A percentile compares a stretch with the other conserved stretches of the same genome.
Evolutionary conservation across 2,329 filamentous ascomycete genomes (phyloP).

Genomic region (Mycosphaerella sp.): DNA sequence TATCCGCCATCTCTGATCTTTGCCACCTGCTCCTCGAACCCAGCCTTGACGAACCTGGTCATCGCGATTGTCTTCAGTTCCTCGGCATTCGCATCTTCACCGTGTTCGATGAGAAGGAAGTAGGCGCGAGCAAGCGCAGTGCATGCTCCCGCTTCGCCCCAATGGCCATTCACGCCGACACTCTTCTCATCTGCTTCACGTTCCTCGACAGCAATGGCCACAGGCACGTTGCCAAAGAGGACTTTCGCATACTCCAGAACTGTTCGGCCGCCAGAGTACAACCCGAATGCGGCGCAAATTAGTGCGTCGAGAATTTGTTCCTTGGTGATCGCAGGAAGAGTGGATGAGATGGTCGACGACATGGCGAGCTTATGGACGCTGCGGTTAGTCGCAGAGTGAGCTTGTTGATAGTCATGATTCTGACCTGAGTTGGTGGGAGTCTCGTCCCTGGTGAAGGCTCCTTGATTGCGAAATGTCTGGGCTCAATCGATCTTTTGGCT

Average conservation of each 20-base stretch:
- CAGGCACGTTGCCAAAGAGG: slow-evolving; percentile 8
- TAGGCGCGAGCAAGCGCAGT: slow-evolving; percentile 14
- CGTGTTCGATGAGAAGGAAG: slow-evolving; percentile 11
- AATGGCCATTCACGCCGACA: slow-evolving; percentile 13
- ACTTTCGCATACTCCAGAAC: slow-evolving; percentile 11
- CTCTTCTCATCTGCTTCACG: slow-evolving; percentile 15
- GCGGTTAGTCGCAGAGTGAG: not conserved
- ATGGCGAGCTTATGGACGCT: not conserved
- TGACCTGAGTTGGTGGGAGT: not conserved
- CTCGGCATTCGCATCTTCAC: slow-evolving; percentile 11
- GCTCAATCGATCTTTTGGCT: too few relatives aligned
- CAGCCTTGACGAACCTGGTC: slow-evolving; percentile 8
- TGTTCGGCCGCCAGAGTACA: slow-evolving; percentile 15
- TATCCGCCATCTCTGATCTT: not conserved
- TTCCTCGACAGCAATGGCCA: slow-evolving; percentile 5
- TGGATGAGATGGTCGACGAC: slow-evolving; percentile 9
- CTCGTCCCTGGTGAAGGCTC: not conserved
- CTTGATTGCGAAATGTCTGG: not conserved
- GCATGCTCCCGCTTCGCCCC: slow-evolving; percentile 11
- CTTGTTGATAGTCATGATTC: not conserved
- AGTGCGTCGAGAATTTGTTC: slow-evolving; percentile 9
- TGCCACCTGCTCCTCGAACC: slow-evolving; percentile 10
- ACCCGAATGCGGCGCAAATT: slow-evolving; percentile 6
- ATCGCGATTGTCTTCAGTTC: slow-evolving; percentile 10
- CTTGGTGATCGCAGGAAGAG: slow-evolving; percentile 4